A percentile compares a stretch with the other conserved stretches of the same genome.
Conservation (phyloP, 768 basidiomycete genomes). For the Suillus plorans region DNA sequence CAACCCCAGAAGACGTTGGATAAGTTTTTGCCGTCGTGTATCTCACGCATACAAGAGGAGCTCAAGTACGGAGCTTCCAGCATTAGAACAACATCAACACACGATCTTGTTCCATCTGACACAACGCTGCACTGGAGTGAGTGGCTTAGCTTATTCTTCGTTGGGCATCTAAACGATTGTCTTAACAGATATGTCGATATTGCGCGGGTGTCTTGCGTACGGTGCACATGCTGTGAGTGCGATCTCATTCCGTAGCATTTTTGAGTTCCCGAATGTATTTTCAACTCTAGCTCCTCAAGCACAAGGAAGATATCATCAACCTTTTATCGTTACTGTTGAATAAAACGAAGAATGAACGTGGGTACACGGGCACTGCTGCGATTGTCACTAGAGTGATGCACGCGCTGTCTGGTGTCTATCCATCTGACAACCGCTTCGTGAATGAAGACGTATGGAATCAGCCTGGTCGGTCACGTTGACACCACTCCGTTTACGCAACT, state of each 20-base stretch:
- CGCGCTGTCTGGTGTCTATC: slow-evolving; percentile 74
- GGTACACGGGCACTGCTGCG: slow-evolving; percentile 78
- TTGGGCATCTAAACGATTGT: background rate
- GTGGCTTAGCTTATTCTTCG: slow-evolving; percentile 19
- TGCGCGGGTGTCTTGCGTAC: slow-evolving; percentile 80
- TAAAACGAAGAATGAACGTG: slow-evolving; percentile 84
- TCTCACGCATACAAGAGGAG: slow-evolving; percentile 77
- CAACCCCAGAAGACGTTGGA: slow-evolving; percentile 73
- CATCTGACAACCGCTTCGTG: slow-evolving; percentile 75
- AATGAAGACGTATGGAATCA: slow-evolving; percentile 80
- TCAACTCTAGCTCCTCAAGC: slow-evolving; percentile 57
- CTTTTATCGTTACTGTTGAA: slow-evolving; percentile 69
- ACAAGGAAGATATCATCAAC: slow-evolving; percentile 63
- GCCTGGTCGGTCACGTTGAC: slow-evolving; percentile 49
- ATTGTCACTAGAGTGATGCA: slow-evolving; percentile 74
- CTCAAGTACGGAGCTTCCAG: slow-evolving; percentile 89
- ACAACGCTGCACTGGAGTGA: slow-evolving; percentile 93
- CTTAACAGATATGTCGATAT: slow-evolving; percentile 68
- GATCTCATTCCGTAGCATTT: background rate
- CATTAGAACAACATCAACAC: slow-evolving; percentile 73
- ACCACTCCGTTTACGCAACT: slow-evolving; percentile 11
- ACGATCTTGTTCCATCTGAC: slow-evolving; percentile 75
- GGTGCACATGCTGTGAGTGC: slow-evolving; percentile 59
- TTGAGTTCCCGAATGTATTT: slow-evolving; percentile 5
- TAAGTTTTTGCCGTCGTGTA: slow-evolving; percentile 79